Evolutionary conservation across 2,329 filamentous ascomycete genomes (phyloP), one percentile per base, ranked within the genome.

Genomic region (Pestalotiopsis sp.): DNA sequence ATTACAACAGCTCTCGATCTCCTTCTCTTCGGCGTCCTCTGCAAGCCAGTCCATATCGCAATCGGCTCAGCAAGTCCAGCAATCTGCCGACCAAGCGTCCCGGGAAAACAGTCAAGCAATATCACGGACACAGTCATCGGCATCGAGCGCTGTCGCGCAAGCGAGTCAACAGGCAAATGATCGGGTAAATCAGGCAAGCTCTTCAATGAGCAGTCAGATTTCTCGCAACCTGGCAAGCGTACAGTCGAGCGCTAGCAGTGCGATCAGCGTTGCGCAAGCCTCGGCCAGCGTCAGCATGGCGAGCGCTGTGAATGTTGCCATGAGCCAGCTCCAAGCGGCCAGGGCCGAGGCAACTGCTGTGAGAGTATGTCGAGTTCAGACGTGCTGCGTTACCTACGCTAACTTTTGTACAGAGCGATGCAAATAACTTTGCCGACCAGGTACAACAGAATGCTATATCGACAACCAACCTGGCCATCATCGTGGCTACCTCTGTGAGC

Each of bases 211-310:
- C 63, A 76, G 74, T 61, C 76, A 74, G n/a, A 72, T 77, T 41
- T 74, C 75, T 14, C 70, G 65, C 39, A 75, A 73, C 57, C 49
- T 70, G 58, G 72, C 73, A 3, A 78, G 77, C 63, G 73, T 71
- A 14, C 71, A 74, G 67, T 75, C 73, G 66, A 77, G 76, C 64
- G 76, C 76, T 2, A 76, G 70, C 63, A 72, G 72, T 65, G 85
- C 85, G 2, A 81, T 90, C 56, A 78, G 78, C 67, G 73, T 86
- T 52, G 88, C 87, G 17, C 84, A 87, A 76, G 79, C 77, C 11
- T 85, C 88, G 67, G 87, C 85, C 4, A 88, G 87, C 7, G 74
- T 90, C 45, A 84, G 82, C 57, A 83, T 90, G 17, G 84, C 83
- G 61, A 89, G 87, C 79, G 87, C 83, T 71, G 77, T 84, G n/a